phyloP scores from a whole-genome alignment of 495 filamentous ascomycete species.

The Penicillium daleae region DNA sequence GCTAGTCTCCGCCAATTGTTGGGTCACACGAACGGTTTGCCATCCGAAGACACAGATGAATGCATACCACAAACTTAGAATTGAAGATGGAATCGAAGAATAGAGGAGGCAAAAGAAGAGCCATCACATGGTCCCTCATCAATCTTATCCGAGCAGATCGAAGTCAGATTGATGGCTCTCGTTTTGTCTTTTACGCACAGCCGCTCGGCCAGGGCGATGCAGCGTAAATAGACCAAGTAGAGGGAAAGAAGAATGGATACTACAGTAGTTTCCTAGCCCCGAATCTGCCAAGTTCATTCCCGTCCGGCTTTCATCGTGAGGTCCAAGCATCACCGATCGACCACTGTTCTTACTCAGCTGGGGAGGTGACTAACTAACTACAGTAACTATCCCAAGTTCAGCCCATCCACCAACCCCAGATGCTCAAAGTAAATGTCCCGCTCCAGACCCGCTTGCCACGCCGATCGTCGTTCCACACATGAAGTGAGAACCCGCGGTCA shows the following conservation, averaged over 20 bases:
- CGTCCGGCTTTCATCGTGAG: constrained; percentile 7
- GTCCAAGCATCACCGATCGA: constrained; percentile 26
- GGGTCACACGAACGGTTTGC: neutral
- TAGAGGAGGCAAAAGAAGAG: neutral
- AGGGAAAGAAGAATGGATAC: neutral
- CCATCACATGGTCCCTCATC: neutral
- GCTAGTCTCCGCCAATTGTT: neutral
- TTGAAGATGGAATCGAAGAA: neutral
- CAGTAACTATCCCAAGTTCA: neutral
- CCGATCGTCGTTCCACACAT: constrained; percentile 25
- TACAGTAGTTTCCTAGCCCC: neutral
- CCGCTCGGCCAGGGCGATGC: neutral
- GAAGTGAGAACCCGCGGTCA: neutral
- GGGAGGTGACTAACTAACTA: too few relatives aligned
- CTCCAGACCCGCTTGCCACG: constrained; percentile 19
- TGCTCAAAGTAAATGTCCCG: constrained; percentile 13
- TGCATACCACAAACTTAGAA: neutral
- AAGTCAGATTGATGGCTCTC: neutral
- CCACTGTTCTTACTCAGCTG: constrained; percentile 7
- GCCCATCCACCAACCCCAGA: neutral
- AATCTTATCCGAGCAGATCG: neutral
- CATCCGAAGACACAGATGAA: neutral
- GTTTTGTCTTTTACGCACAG: neutral
- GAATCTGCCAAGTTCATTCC: constrained; percentile 2
- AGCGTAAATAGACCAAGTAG: neutral